Base-by-base conservation (phyloP, 2,329 filamentous ascomycete species). In the Trichoderma endophyticum region DNA sequence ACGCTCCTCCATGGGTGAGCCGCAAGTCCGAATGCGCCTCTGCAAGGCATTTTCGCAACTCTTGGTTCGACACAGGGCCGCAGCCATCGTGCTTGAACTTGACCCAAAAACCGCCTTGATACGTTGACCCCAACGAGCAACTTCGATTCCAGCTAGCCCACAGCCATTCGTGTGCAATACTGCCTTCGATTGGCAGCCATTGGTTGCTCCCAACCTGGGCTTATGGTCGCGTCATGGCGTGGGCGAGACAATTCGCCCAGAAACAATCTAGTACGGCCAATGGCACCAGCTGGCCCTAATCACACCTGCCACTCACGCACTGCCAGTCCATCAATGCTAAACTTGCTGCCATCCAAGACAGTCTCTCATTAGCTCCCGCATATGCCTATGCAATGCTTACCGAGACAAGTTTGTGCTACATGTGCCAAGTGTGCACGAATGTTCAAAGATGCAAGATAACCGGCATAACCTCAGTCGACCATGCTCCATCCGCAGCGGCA, bases 21-120 rank as follows among this genome's bases (percentile, higher is more conserved):
- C 51, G 51, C 30, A 48, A 59, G 18, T 26, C 39, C 57, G 64
- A 67, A 36, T 54, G 39, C 57, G 61, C 69, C 51, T 48, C 69
- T 70, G 67, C 67, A 70, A 70, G 67, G 57, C 57, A 36, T 61
- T 54, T 28, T 61, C 56, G 67, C 56, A 32, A 57, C 24, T 54
- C 24, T 14, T 34, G 57, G 28, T 28, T 62, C 39, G 57, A 70
- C 39, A 51, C 34, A 61, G n/a, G 51, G 56, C 66, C 56, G 48
- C 48, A 57, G 63, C 48, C 48, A 26, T 61, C 12, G 26, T 32
- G 64, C 26, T 57, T 43, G 51, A 59, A 59, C 34, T 36, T 36
- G 34, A 1, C 57, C 54, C 26, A 32, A 18, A n/a, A 3, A 34
- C 14, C 54, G n/a, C 14, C 26, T 21, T 60, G 26, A 26, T 60